Evolutionary conservation across 23 red algal species (phyloP), one percentile per base, ranked within the genome.

Genomic region (Gracilaria domingensis): DNA sequence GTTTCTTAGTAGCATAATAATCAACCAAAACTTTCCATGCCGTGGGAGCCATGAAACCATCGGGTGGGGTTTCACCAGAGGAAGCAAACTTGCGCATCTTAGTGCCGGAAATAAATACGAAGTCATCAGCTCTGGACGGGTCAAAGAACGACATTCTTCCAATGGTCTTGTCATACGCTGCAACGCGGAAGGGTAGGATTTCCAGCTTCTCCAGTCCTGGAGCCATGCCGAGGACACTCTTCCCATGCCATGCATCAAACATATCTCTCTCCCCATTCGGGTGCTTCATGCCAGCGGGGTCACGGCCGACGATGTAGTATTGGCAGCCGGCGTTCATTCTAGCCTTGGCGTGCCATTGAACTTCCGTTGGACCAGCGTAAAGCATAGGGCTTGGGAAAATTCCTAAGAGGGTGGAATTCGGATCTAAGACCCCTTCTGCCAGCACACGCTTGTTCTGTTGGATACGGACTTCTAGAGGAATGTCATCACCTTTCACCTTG

Each of bases 261-360:
- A 99, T 91, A 61, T 99, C 97, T 24, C 93, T 86, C 51, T 93
- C 92, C 2, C 87, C 92, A 49, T 94, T 93, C 8, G 97, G 97
- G 78, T 99, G 97, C 78, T 94, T 91, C 93, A 99, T 95, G 20
- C 97, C 97, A 1, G 97, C 97, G 45, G 97, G 97, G 53, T 99
- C 97, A 26, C 97, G 91, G 39, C 97, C 97, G 17, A 99, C 97
- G 76, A 99, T 99, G 79, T 99, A 99, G 62, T 91, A 99, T 83
- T 95, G 90, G 75, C 97, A 99, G 29, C 97, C 97, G 20, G 97
- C 97, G 59, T 99, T 99, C 94, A 99, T 96, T 35, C 97, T 76
- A 2, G 94, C 94, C 80, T 99, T 99, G 37, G 97, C 97, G 75
- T 99, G 97, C 97, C 97, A 99, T 76, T 99, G 97, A 17, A 99